Conservation (phyloP, 2,329 filamentous ascomycete genomes). For the Sporothrix phasma region DNA sequence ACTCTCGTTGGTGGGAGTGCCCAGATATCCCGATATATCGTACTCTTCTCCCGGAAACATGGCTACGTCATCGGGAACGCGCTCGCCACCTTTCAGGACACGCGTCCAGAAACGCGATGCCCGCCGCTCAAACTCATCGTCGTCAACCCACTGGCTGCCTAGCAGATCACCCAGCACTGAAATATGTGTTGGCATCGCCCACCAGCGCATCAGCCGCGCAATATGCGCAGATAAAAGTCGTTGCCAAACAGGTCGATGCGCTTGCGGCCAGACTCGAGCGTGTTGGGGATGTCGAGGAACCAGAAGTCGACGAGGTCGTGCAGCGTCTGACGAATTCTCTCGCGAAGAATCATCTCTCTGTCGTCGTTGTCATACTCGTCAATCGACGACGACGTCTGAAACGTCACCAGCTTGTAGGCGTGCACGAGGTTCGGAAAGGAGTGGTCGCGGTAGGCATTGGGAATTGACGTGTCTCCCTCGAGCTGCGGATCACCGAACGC, state of each 20-base stretch:
- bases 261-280: conserved; percentile 62
- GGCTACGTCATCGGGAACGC: conserved; percentile 49
- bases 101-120: conserved; percentile 69
- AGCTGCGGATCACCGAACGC: conserved; percentile 87
- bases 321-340: conserved; percentile 41
- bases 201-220: conserved; percentile 75
- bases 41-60: conserved; percentile 39
- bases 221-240: conserved; percentile 87
- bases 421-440: conserved; percentile 43
- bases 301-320: conserved; percentile 53
- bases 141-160: conserved; percentile 88
- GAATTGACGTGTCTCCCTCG: conserved; percentile 81
- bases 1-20: conserved; percentile 30
- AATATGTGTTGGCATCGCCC: conserved; percentile 74
- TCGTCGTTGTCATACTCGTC: background rate
- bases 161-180: conserved; percentile 83
- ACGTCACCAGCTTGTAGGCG: conserved; percentile 38
- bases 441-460: conserved; percentile 41
- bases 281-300: conserved; percentile 57
- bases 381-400: conserved; percentile 19
- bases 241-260: conserved; percentile 83
- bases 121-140: conserved; percentile 70
- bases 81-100: conserved; percentile 60
- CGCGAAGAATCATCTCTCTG: conserved; percentile 34
- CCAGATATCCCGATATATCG: conserved; percentile 40